phyloP scores from a whole-genome alignment of 495 filamentous ascomycete genomes.

The Monascus purpureus region DNA sequence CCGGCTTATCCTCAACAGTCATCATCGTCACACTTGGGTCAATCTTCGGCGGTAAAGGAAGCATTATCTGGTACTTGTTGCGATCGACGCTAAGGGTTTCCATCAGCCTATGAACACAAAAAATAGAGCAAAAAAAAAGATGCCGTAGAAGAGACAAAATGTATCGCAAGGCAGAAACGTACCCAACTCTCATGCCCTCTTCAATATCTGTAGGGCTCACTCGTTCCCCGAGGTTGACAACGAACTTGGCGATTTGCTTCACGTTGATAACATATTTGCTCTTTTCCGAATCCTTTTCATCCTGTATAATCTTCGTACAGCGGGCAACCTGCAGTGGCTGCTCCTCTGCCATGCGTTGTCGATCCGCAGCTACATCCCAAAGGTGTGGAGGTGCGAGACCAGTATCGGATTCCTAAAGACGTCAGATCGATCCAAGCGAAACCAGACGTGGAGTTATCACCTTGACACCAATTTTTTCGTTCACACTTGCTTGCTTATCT shows the following conservation, averaged over 20 bases:
- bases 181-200: slow-evolving; percentile 95
- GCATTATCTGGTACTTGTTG: slow-evolving; percentile 96
- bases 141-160: no score
- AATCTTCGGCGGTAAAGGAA: slow-evolving; percentile 97
- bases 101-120: not conserved
- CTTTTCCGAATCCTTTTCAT: slow-evolving; percentile 93
- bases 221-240: slow-evolving; percentile 93
- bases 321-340: slow-evolving; percentile 94
- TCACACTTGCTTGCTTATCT: slow-evolving; percentile 87
- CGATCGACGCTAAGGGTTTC: slow-evolving; percentile 59
- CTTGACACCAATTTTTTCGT: slow-evolving; percentile 90
- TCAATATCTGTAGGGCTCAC: slow-evolving; percentile 98
- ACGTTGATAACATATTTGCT: slow-evolving; percentile 99
- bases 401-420: slow-evolving; percentile 81
- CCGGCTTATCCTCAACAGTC: slow-evolving; percentile 99
- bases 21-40: slow-evolving; percentile 99
- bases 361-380: slow-evolving; percentile 95
- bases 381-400: slow-evolving; percentile 95
- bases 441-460: slow-evolving; percentile 16
- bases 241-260: slow-evolving; percentile 99
- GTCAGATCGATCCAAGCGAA: slow-evolving; percentile 11
- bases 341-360: slow-evolving; percentile 96
- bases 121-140: not conserved
- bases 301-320: slow-evolving; percentile 97
- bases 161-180: no score